Conservation (phyloP, 192 early-diverging fungal species). For the Umbelopsis isabellina region DNA sequence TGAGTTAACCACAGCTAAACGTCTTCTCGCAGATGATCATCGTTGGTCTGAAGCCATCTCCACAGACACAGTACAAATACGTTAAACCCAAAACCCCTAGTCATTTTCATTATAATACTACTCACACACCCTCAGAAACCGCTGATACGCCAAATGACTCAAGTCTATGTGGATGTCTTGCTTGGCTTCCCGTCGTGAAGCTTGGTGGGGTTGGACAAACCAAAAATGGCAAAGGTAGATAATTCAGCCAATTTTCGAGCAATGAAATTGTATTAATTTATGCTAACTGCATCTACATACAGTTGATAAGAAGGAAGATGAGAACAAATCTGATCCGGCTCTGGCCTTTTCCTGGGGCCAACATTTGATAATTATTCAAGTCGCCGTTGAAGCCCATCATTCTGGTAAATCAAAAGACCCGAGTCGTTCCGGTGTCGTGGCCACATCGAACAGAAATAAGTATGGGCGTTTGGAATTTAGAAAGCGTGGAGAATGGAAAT, state of each 20-base stretch:
- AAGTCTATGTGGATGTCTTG: constrained; percentile 53
- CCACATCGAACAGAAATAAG: background rate
- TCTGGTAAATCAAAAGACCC: background rate
- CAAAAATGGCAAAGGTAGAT: constrained; percentile 20
- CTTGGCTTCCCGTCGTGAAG: constrained; percentile 61
- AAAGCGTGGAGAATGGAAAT: constrained; percentile 56
- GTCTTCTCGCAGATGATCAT: constrained; percentile 51
- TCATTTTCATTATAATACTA: constrained; percentile 6
- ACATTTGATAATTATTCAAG: constrained; percentile 53
- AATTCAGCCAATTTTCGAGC: background rate
- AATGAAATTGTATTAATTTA: background rate
- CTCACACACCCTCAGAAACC: too few species aligned
- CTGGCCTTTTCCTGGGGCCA: constrained; percentile 63
- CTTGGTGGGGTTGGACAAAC: constrained; percentile 32
- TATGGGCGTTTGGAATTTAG: constrained; percentile 44
- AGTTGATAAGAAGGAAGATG: constrained; percentile 11
- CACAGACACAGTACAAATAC: constrained; percentile 60
- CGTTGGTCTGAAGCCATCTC: constrained; percentile 59
- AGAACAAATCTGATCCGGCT: constrained; percentile 48
- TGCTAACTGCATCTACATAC: background rate
- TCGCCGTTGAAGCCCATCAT: constrained; percentile 34
- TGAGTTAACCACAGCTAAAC: background rate
- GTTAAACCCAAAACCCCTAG: constrained; percentile 47
- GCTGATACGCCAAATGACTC: background rate
- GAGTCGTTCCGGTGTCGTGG: background rate